These are phyloP conservation scores for Nakaseomyces bracarensis DNA, from an alignment of 1,139 yeast genomes.

Conservation along the genomic window DNA sequence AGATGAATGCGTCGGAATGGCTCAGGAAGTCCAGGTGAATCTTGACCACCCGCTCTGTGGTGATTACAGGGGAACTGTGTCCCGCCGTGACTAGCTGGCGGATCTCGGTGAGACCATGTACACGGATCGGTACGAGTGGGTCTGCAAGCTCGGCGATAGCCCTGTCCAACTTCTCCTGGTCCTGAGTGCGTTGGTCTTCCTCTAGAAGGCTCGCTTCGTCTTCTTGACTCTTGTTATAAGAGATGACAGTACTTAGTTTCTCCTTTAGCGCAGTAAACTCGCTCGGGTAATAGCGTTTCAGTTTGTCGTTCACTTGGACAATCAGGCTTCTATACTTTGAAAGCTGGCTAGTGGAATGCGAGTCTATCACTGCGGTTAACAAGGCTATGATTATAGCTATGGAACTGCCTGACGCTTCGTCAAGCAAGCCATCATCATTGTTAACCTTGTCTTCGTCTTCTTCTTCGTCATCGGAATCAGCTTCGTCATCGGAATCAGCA, in stretches of 20 bases:
- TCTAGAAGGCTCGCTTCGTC: constrained; percentile 2
- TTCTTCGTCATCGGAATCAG: constrained; percentile 30
- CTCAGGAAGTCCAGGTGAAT: constrained; percentile 58
- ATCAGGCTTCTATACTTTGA: constrained; percentile 9
- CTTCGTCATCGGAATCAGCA: constrained; percentile 12
- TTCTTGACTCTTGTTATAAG: constrained; percentile 7
- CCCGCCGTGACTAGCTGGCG: constrained; percentile 49
- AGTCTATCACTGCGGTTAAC: constrained; percentile 18
- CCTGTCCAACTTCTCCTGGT: constrained; percentile 35
- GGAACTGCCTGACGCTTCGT: constrained; percentile 25
- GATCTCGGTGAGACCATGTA: constrained; percentile 69
- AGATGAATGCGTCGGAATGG: constrained; percentile 81
- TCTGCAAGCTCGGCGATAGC: constrained; percentile 68
- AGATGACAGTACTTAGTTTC: constrained; percentile 10
- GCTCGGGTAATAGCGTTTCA: constrained; percentile 7
- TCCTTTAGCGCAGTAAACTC: background rate
- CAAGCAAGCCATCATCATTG: constrained; percentile 30
- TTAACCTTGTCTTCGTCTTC: constrained; percentile 43
- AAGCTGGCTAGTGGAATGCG: constrained; percentile 25
- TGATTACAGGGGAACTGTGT: constrained; percentile 43
- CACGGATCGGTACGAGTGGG: constrained; percentile 74
- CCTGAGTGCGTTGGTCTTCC: constrained; percentile 22
- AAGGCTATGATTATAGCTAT: background rate
- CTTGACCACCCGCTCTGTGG: constrained; percentile 47
- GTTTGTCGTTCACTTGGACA: constrained; percentile 13